These are phyloP conservation scores for Allantophomopsis cytisporea DNA, from an alignment of 2,329 filamentous ascomycete genomes.

Conservation along the genomic window DNA sequence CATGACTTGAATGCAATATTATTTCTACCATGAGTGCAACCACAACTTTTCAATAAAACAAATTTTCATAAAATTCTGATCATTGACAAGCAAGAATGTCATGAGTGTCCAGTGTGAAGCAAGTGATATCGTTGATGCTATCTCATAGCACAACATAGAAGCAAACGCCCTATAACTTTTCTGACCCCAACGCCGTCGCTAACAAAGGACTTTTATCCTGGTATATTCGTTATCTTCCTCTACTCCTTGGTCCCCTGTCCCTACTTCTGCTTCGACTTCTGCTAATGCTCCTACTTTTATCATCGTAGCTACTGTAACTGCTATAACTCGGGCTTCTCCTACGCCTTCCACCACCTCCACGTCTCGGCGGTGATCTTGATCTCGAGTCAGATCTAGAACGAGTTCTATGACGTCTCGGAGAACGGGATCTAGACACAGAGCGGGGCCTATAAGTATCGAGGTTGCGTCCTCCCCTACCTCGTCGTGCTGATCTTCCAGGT, in stretches of 20 bases:
- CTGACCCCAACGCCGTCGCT: constrained; percentile 14
- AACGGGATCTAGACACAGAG: constrained; percentile 25
- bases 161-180: background rate
- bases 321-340: constrained; percentile 48
- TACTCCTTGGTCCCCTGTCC: constrained; percentile 17
- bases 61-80: no score
- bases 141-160: no score
- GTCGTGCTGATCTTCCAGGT: constrained; percentile 12
- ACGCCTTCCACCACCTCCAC: constrained; percentile 19
- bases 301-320: constrained; percentile 43
- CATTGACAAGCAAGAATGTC: no score
- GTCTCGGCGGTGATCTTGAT: constrained; percentile 19
- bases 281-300: constrained; percentile 25
- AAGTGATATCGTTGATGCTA: no score
- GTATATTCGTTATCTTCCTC: constrained; percentile 9
- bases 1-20: no score
- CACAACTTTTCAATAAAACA: no score
- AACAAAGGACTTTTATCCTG: constrained; percentile 3
- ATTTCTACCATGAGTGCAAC: no score
- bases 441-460: constrained; percentile 20
- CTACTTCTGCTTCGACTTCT: constrained; percentile 21
- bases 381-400: constrained; percentile 23
- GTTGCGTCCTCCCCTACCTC: constrained; percentile 12
- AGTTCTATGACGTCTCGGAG: constrained; percentile 22
- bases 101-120: no score